Evolutionary conservation across 495 filamentous ascomycete genomes (phyloP).

Genomic region (Hyaloscypha bicolor): DNA sequence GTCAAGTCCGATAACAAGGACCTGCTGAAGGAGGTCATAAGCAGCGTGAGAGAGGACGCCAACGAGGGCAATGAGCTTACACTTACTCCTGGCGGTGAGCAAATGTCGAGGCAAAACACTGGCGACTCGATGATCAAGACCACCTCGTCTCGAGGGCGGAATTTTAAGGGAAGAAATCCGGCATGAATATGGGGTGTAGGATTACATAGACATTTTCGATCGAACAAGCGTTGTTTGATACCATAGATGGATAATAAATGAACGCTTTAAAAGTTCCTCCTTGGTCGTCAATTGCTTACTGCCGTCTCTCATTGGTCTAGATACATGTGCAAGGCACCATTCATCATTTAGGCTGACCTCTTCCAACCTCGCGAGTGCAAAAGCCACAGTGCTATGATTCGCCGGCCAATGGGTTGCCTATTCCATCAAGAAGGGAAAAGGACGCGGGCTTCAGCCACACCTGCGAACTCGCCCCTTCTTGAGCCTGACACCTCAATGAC

Average conservation of each 20-base stretch:
- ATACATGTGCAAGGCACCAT: too few species aligned
- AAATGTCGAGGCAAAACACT: not conserved
- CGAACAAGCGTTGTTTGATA: not conserved
- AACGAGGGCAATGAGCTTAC: not conserved
- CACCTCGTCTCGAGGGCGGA: not conserved
- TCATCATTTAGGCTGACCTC: too few species aligned
- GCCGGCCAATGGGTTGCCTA: too few species aligned
- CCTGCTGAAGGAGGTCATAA: not conserved
- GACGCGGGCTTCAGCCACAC: too few species aligned
- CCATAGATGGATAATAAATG: not conserved
- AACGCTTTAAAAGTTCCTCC: not conserved
- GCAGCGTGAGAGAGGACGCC: not conserved
- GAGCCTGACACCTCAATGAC: too few species aligned
- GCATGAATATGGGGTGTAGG: not conserved
- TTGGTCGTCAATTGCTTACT: not conserved
- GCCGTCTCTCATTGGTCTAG: too few species aligned
- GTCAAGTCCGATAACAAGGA: not conserved
- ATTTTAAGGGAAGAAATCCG: not conserved
- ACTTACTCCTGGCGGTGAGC: not conserved
- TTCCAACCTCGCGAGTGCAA: too few species aligned
- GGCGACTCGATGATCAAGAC: not conserved
- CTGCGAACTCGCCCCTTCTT: too few species aligned
- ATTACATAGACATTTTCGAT: not conserved
- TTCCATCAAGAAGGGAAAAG: too few species aligned
- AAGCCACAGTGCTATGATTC: too few species aligned